Conservation (phyloP, 331 rosid genomes). For the Rhamnella rubrinervis region DNA sequence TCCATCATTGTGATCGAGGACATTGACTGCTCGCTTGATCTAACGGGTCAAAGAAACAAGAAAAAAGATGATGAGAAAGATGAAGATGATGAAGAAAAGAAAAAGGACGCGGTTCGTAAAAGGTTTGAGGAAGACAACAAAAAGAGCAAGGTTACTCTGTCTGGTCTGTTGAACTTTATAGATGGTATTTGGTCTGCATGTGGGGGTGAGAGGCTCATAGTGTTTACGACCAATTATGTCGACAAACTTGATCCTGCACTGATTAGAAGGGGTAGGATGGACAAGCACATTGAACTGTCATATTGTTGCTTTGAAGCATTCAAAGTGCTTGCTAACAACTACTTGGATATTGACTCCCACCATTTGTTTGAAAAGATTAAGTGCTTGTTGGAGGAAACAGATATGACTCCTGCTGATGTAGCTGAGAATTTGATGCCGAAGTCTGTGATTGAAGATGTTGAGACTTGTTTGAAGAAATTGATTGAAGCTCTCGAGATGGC, state of each 20-base stretch:
- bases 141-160: conserved; percentile 31
- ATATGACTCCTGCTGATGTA: conserved; percentile 19
- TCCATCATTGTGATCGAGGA: conserved; percentile 60
- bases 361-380: not conserved
- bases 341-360: conserved; percentile 17
- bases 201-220: conserved; percentile 30
- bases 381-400: conserved; percentile 5
- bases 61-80: conserved; percentile 16
- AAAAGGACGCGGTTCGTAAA: conserved; percentile 19
- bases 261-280: conserved; percentile 38
- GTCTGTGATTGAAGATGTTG: conserved; percentile 11
- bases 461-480: conserved; percentile 11
- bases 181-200: conserved; percentile 47
- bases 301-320: conserved; percentile 33
- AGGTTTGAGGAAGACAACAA: conserved; percentile 7
- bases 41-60: conserved; percentile 55
- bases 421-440: conserved; percentile 22
- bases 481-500: conserved; percentile 6
- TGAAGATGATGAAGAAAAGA: conserved; percentile 9
- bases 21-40: conserved; percentile 69
- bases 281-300: conserved; percentile 33
- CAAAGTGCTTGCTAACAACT: conserved; percentile 34
- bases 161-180: conserved; percentile 32
- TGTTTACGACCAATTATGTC: conserved; percentile 34
- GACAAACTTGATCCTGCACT: conserved; percentile 39